Conservation (phyloP, 2,329 filamentous ascomycete genomes). For the Alternaria gansuensis region DNA sequence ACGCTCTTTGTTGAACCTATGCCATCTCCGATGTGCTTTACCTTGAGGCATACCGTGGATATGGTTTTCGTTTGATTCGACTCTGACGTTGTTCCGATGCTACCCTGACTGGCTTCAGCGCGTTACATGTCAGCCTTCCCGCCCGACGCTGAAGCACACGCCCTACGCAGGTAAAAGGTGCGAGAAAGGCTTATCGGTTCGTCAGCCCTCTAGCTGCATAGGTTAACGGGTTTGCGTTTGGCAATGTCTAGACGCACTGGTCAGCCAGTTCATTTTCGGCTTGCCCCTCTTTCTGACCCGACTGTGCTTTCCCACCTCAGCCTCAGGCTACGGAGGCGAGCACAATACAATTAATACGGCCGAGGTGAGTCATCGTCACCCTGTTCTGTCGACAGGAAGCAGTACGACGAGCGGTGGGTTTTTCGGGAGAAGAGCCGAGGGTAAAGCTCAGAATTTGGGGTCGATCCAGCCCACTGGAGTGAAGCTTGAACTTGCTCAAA, state of each 20-base stretch:
- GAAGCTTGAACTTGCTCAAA: neutral
- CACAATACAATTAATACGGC: neutral
- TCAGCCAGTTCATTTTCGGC: neutral
- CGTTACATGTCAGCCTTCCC: constrained; percentile 30
- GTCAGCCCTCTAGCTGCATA: constrained; percentile 39
- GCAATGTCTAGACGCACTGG: neutral
- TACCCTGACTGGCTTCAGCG: constrained; percentile 24
- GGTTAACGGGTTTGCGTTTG: neutral
- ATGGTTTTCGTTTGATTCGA: constrained; percentile 5
- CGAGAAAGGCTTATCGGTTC: constrained; percentile 42
- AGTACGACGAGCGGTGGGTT: constrained; percentile 9
- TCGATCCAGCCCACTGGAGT: neutral
- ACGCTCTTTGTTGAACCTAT: neutral
- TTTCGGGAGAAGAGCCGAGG: constrained; percentile 11
- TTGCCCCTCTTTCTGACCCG: constrained; percentile 2
- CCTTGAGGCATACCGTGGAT: constrained; percentile 5
- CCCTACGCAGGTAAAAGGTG: constrained; percentile 16
- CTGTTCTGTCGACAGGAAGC: neutral
- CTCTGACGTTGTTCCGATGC: constrained; percentile 15
- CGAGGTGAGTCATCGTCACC: neutral
- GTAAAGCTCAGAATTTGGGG: neutral
- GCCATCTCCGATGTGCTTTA: neutral
- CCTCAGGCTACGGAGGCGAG: constrained; percentile 14
- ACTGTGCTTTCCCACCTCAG: constrained; percentile 1
- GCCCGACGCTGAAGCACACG: constrained; percentile 18